These are phyloP conservation scores for Fusarium buxicola DNA, from an alignment of 2,329 filamentous ascomycete species.

Conservation along the genomic window DNA sequence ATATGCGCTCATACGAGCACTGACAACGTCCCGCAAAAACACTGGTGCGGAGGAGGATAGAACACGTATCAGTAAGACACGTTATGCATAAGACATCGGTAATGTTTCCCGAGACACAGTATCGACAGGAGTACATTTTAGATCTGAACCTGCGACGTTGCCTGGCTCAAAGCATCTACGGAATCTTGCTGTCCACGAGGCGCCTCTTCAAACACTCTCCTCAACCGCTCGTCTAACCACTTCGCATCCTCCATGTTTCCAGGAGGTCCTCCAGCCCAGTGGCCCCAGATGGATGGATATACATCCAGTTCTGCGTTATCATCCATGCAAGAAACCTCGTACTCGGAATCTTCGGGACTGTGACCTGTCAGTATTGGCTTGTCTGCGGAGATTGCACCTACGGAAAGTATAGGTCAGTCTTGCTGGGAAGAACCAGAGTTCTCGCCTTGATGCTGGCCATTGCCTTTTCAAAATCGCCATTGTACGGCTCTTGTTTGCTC, in stretches of 20 bases:
- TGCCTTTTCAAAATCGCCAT: constrained; percentile 72
- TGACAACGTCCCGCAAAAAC: no score
- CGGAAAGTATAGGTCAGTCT: constrained; percentile 85
- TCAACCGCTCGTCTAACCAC: constrained; percentile 71
- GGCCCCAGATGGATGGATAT: constrained; percentile 58
- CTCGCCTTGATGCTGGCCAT: constrained; percentile 79
- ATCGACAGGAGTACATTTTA: no score
- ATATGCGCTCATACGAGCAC: no score
- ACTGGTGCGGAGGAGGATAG: no score
- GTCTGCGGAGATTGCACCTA: constrained; percentile 3
- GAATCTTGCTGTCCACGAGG: not conserved
- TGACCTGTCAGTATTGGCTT: not conserved
- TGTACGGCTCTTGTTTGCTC: constrained; percentile 75
- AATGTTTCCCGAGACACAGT: no score
- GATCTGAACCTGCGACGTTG: not conserved
- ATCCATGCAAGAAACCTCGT: constrained; percentile 70
- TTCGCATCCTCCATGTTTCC: constrained; percentile 76
- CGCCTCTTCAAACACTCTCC: constrained; percentile 30
- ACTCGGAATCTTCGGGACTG: constrained; percentile 77
- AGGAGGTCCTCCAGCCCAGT: constrained; percentile 75
- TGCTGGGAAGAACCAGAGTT: constrained; percentile 75
- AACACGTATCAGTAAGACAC: no score
- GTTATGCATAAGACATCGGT: no score
- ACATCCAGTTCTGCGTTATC: constrained; percentile 51
- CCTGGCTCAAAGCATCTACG: constrained; percentile 1